Evolutionary conservation across 139 green algal genomes (phyloP), one percentile per base, ranked within the genome.

Genomic region (Coccomyxa sp.): DNA sequence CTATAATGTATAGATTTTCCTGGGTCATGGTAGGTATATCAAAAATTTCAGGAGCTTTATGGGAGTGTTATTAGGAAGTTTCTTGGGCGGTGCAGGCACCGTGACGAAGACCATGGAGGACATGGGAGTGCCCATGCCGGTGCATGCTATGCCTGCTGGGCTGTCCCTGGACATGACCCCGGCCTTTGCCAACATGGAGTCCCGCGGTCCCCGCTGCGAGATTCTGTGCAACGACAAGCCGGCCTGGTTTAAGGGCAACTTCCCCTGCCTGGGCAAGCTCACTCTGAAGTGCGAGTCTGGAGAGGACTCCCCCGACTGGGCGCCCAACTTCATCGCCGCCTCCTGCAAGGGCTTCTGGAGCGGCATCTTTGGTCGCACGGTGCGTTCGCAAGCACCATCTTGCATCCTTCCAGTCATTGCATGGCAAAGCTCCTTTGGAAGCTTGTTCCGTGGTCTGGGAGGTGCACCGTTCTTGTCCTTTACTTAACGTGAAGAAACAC

Each of bases 291-390:
- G 63, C 63, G 18, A 28, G 18, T 21, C 63, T 1, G 63, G 63
- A 28, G 63, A 71, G 63, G 63, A 71, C 18, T 21, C 63, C 21
- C 63, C 63, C 63, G 1, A 9, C 1, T 71, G 21, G 18, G 63
- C 63, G 21, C 63, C 63, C 63, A 25, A 71, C 63, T 71, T 71
- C 63, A 4, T 71, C 9, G 63, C 63, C 4, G 63, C 63, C 4
- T 71, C 63, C 63, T 71, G 63, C 63, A 71, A 71, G 63, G 63
- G 63, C 63, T 71, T 71, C 63, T 71, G 63, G 63, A 71, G 63
- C 63, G 63, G 63, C 63, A 71, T 71, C 63, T 71, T 71, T 71
- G 63, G 63, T 25, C 63, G 21, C 63, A 71, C 18, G 63, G 63
- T 71, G 63, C 9, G 63, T 71, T 71, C 38, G 7, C 7, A 7